These are phyloP conservation scores for Microcos paniculata DNA, from an alignment of 345 rosid genomes.

Conservation along the genomic window DNA sequence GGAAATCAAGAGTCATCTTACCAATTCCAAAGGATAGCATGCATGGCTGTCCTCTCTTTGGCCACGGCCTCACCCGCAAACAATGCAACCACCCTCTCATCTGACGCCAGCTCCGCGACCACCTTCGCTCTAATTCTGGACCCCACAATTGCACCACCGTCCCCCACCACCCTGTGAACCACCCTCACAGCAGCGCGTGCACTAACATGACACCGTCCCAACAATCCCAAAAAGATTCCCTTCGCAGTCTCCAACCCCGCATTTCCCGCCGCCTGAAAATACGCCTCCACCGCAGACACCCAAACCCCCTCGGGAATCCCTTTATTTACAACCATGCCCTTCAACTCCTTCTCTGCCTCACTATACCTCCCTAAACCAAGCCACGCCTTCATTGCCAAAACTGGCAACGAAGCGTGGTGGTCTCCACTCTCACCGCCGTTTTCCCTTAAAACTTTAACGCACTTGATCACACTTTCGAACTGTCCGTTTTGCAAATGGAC, in stretches of 20 bases:
- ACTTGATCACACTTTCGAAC: slow-evolving; percentile 80
- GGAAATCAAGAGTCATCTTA: slow-evolving; percentile 23
- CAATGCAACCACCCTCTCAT: slow-evolving; percentile 80
- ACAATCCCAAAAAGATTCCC: slow-evolving; percentile 77
- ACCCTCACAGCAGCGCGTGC: slow-evolving; percentile 80
- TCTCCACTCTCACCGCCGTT: slow-evolving; percentile 50
- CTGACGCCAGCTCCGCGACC: slow-evolving; percentile 73
- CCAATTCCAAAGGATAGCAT: slow-evolving; percentile 92
- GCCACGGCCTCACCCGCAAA: slow-evolving; percentile 51
- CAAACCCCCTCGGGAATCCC: slow-evolving; percentile 91
- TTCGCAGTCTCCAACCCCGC: slow-evolving; percentile 91
- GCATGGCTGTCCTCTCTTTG: slow-evolving; percentile 78
- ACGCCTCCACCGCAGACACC: slow-evolving; percentile 91
- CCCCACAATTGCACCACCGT: slow-evolving; percentile 50
- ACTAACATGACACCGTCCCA: slow-evolving; percentile 86
- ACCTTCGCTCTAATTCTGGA: slow-evolving; percentile 64
- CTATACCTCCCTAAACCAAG: slow-evolving; percentile 70
- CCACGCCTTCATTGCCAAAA: slow-evolving; percentile 97
- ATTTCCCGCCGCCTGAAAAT: slow-evolving; percentile 83
- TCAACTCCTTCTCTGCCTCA: slow-evolving; percentile 93
- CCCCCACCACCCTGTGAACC: slow-evolving; percentile 62
- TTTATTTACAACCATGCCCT: slow-evolving; percentile 74
- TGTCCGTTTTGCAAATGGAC: slow-evolving; percentile 86
- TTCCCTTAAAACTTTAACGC: slow-evolving; percentile 83
- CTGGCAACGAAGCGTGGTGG: slow-evolving; percentile 86